Percentiles rank a stretch among this genome's conserved stretches.
phyloP scores from a whole-genome alignment of 371 early-diverging fungal species.

The Apophysomyces sp. region DNA sequence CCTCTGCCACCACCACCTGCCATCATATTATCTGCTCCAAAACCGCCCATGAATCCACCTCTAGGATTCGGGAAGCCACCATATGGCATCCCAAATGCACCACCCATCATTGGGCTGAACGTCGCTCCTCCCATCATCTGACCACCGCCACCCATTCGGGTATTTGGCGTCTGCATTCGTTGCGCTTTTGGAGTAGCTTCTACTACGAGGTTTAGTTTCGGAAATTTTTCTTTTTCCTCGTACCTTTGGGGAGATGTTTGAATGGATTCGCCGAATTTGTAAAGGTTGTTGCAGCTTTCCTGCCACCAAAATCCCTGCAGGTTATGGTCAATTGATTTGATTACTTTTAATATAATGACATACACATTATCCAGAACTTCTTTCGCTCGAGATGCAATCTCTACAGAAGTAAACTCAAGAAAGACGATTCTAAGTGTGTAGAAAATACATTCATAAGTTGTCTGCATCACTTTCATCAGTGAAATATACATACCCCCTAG shows the following conservation, averaged over 20 bases:
- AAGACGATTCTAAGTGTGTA: conserved; percentile 48
- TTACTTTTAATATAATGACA: conserved; percentile 1
- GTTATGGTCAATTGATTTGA: neutral
- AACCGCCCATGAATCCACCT: conserved; percentile 36
- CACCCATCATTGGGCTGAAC: conserved; percentile 30
- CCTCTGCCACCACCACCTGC: conserved; percentile 17
- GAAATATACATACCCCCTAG: conserved; percentile 46
- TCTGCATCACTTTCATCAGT: neutral
- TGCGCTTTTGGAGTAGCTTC: conserved; percentile 33
- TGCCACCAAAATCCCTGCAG: conserved; percentile 38
- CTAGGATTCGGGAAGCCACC: conserved; percentile 28
- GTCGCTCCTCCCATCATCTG: conserved; percentile 12
- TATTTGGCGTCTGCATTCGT: conserved; percentile 20
- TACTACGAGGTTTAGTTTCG: neutral
- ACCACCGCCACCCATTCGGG: conserved; percentile 12
- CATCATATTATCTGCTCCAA: conserved; percentile 33
- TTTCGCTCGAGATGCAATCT: conserved; percentile 42
- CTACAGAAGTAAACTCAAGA: conserved; percentile 43
- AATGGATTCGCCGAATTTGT: conserved; percentile 47
- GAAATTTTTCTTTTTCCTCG: neutral
- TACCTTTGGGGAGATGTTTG: conserved; percentile 51
- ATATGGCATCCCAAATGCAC: conserved; percentile 24
- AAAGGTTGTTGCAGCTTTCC: conserved; percentile 30
- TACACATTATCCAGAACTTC: conserved; percentile 43
- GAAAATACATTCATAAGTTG: neutral